Percentiles rank a stretch among this genome's conserved stretches.
Conservation (phyloP, 371 early-diverging fungal species). For the Rhizopus microsporus region DNA sequence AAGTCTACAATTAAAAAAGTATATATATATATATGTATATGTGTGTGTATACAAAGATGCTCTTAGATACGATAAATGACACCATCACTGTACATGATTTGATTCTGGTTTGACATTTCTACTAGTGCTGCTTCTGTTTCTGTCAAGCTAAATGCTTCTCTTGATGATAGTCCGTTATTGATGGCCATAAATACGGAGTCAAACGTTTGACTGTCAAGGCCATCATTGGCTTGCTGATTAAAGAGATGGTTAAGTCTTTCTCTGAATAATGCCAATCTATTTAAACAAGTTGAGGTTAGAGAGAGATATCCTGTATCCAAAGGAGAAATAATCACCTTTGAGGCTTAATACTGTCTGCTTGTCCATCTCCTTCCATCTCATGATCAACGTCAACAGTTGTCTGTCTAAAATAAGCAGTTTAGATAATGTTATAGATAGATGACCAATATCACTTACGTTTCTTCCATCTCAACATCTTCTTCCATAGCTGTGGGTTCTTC, state of each 20-base stretch:
- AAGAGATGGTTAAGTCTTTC: constrained; percentile 25
- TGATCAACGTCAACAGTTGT: neutral
- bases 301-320: neutral
- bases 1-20: too few species aligned
- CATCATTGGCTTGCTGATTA: constrained; percentile 1
- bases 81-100: constrained; percentile 72
- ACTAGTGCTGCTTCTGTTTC: constrained; percentile 32
- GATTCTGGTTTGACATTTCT: constrained; percentile 64
- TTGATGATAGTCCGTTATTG: constrained; percentile 36
- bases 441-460: constrained; percentile 8
- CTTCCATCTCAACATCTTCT: constrained; percentile 31
- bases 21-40: neutral
- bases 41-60: neutral
- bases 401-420: neutral
- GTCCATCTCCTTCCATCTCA: constrained; percentile 4
- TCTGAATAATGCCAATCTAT: constrained; percentile 38
- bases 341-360: neutral
- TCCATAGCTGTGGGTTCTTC: constrained; percentile 5
- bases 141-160: constrained; percentile 21
- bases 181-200: constrained; percentile 43
- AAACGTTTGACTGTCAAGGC: constrained; percentile 28
- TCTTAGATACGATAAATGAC: constrained; percentile 65
- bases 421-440: neutral
- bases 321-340: constrained; percentile 6
- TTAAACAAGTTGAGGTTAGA: too few species aligned